Conservation (phyloP, 2,329 filamentous ascomycete species). For the Aspergillus brasiliensis region DNA sequence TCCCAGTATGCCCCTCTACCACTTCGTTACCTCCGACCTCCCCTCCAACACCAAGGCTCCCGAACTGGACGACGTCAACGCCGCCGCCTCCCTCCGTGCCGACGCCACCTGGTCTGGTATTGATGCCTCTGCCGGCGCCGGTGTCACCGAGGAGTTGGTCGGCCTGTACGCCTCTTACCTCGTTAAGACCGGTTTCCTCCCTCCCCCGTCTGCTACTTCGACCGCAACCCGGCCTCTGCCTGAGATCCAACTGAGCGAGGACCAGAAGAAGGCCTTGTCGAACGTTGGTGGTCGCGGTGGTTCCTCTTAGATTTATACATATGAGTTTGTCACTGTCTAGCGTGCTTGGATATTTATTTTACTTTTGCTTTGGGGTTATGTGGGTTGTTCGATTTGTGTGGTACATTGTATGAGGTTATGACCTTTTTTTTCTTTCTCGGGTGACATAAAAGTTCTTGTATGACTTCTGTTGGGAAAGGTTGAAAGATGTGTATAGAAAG, state of each 20-base stretch:
- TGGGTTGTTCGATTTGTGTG: neutral
- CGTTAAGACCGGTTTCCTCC: constrained; percentile 64
- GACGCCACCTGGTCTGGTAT: constrained; percentile 62
- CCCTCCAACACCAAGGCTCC: constrained; percentile 70
- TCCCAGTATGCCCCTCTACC: constrained; percentile 66
- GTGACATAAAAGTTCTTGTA: neutral
- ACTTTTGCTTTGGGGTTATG: neutral
- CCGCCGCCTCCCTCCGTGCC: constrained; percentile 63
- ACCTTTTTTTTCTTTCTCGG: neutral
- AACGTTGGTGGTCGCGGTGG: constrained; percentile 58
- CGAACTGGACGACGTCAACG: constrained; percentile 73
- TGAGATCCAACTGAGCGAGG: constrained; percentile 46
- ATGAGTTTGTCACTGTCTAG: constrained; percentile 2
- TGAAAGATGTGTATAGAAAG: neutral
- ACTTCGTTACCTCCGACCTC: constrained; percentile 72
- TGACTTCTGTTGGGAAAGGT: neutral
- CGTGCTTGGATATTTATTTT: constrained; percentile 6
- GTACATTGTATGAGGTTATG: neutral
- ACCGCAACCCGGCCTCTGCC: constrained; percentile 44
- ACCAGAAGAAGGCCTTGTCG: constrained; percentile 52
- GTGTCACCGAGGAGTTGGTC: constrained; percentile 62
- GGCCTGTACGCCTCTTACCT: constrained; percentile 67
- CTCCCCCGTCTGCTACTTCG: constrained; percentile 26
- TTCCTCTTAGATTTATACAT: constrained; percentile 22
- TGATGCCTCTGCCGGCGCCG: constrained; percentile 58